Percentiles rank a stretch among this genome's conserved stretches.
Conservation (phyloP, 2,329 filamentous ascomycete genomes). For the Alternaria viburni region DNA sequence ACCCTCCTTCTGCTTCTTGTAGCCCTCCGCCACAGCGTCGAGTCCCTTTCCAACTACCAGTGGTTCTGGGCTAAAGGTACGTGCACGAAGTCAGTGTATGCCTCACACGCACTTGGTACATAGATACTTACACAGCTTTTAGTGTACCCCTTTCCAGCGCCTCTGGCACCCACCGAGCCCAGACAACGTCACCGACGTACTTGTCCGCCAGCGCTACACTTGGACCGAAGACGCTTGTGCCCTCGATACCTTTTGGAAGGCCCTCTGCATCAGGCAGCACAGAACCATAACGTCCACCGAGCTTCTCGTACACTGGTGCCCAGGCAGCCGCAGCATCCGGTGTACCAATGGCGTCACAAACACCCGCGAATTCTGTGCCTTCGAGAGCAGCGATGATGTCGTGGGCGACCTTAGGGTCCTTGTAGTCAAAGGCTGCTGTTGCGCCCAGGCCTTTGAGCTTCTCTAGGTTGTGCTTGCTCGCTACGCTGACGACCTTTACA, state of each 20-base stretch:
- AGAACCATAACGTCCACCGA: slow-evolving; percentile 37
- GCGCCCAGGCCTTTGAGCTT: slow-evolving; percentile 40
- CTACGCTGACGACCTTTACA: slow-evolving; percentile 50
- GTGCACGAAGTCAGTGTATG: neutral
- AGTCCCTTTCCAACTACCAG: slow-evolving; percentile 38
- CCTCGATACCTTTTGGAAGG: slow-evolving; percentile 36
- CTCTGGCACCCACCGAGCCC: slow-evolving; percentile 42
- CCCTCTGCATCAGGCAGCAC: slow-evolving; percentile 29
- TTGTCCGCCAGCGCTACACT: slow-evolving; percentile 28
- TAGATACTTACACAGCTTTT: slow-evolving; percentile 26
- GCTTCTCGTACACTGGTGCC: slow-evolving; percentile 36
- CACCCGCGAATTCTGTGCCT: slow-evolving; percentile 50
- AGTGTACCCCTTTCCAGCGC: slow-evolving; percentile 39
- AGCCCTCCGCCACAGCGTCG: slow-evolving; percentile 35
- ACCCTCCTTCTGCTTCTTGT: slow-evolving; percentile 37
- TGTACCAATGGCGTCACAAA: slow-evolving; percentile 49
- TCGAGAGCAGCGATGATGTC: slow-evolving; percentile 51
- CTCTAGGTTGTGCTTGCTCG: slow-evolving; percentile 42
- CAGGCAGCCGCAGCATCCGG: slow-evolving; percentile 29
- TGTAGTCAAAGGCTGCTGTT: slow-evolving; percentile 42
- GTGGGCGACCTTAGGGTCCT: slow-evolving; percentile 36
- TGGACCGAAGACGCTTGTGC: slow-evolving; percentile 28
- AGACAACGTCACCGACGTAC: slow-evolving; percentile 41
- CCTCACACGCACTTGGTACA: neutral
- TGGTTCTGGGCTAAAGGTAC: slow-evolving; percentile 27